Percentiles rank a stretch among this genome's conserved stretches.
Conservation (phyloP, 129 eudicot genomes). For the Artemisia argyi region DNA sequence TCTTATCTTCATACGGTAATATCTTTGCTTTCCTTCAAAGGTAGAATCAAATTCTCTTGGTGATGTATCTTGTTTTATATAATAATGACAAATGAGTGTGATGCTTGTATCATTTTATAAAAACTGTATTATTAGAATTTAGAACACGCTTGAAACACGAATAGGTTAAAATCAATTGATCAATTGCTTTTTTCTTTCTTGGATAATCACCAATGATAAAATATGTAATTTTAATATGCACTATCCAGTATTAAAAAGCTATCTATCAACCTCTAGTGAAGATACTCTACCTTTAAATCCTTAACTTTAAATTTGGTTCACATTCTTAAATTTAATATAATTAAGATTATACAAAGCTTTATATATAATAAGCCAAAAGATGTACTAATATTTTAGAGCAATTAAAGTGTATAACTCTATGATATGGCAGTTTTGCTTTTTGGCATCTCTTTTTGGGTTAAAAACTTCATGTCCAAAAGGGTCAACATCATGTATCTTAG, state of each 20-base stretch:
- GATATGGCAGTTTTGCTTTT: slow-evolving; percentile 28
- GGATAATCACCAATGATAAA: too few species aligned
- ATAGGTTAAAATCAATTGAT: too few species aligned
- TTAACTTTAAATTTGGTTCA: too few species aligned
- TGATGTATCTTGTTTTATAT: slow-evolving; percentile 15
- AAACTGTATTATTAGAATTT: too few species aligned
- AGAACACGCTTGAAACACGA: too few species aligned
- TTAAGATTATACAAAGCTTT: background rate
- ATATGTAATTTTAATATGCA: too few species aligned
- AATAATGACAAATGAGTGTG: slow-evolving; percentile 10
- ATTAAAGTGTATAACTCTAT: slow-evolving; percentile 21
- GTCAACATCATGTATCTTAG: slow-evolving; percentile 46
- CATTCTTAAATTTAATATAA: background rate
- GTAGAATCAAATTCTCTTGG: slow-evolving; percentile 44
- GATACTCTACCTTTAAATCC: too few species aligned
- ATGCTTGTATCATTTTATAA: too few species aligned
- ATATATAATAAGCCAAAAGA: background rate
- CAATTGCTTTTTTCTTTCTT: too few species aligned
- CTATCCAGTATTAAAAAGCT: too few species aligned
- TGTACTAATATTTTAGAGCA: background rate
- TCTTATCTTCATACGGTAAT: slow-evolving; percentile 31
- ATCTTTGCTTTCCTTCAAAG: slow-evolving; percentile 38
- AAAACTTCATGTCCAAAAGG: slow-evolving; percentile 24
- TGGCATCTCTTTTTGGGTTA: slow-evolving; percentile 20
- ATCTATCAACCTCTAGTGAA: too few species aligned